Evolutionary conservation across 805 yeast species (phyloP), one percentile per base, ranked within the genome.

Genomic region (Naumovozyma castellii): DNA sequence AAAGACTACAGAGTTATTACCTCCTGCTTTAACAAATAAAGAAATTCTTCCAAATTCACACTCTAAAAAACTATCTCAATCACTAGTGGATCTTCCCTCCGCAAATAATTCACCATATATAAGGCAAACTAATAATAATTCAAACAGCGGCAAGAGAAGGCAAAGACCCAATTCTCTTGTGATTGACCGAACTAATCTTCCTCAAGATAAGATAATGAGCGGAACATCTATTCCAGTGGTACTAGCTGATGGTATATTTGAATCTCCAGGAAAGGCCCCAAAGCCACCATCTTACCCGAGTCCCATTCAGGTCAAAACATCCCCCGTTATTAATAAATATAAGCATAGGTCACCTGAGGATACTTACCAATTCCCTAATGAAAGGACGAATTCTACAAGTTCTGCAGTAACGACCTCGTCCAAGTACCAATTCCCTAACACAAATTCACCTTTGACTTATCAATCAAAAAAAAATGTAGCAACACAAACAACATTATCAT

Each of bases 201-300:
- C 36, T 2, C 16, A 33, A 8, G 38, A 38, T 20, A 36, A 41
- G 10, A n/a, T 30, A 3, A 18, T 20, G 6, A 34, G 32, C 19
- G 29, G 19, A 13, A 32, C 42, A 17, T 14, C 41, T 22, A 10
- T 22, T 6, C 27, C 27, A 22, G 9, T 10, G 6, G 27, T 22
- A 33, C 25, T 42, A 2, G 38, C 39, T 14, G 32, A 42, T 12
- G 44, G 36, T 6, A 30, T 46, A 15, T 80, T 79, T 53, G 61
- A 68, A 25, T 79, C 85, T 0, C 85, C 86, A n/a, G 68, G 86
- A 55, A 76, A 65, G 49, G 84, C 86, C 0, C 87, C 87, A 2
- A 71, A 70, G 39, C 85, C 86, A 1, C 86, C 86, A 2, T 50
- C 68, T 1, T 61, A 57, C 25, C 66, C 69, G 32, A 62, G 68